A percentile compares a stretch with the other conserved stretches of the same genome.
These are phyloP conservation scores for Santalum album DNA, from an alignment of 164 flowering plant genomes.

Conservation along the genomic window DNA sequence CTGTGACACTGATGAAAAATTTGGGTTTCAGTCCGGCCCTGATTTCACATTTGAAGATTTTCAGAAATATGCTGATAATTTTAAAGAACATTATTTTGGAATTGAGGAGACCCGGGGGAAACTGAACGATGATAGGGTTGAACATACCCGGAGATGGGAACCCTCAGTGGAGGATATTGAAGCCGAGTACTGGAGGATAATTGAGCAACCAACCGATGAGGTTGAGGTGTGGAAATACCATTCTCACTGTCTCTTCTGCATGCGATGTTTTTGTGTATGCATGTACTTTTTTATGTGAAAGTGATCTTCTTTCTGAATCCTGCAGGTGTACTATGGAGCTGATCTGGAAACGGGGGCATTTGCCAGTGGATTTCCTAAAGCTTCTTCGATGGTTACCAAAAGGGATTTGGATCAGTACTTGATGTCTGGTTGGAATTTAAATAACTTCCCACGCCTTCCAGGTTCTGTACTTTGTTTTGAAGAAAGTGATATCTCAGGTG, in stretches of 20 bases:
- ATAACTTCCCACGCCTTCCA: constrained; percentile 72
- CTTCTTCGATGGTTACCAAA: constrained; percentile 17
- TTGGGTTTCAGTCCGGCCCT: constrained; percentile 78
- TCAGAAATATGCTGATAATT: constrained; percentile 46
- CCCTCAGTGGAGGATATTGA: constrained; percentile 76
- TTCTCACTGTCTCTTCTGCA: not conserved
- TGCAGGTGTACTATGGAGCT: constrained; percentile 82
- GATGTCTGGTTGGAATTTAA: constrained; percentile 77
- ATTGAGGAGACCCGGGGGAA: constrained; percentile 20
- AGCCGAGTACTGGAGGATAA: constrained; percentile 92
- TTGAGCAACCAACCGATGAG: constrained; percentile 76
- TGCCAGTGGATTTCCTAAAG: constrained; percentile 80
- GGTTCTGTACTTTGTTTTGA: constrained; percentile 80
- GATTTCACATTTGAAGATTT: constrained; percentile 66
- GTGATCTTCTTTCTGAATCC: not conserved
- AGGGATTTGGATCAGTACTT: constrained; percentile 36
- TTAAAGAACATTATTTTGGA: constrained; percentile 55
- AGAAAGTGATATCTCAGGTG: constrained; percentile 73
- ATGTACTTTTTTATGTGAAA: not conserved
- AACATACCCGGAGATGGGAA: constrained; percentile 19
- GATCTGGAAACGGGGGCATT: constrained; percentile 76
- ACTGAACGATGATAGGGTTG: constrained; percentile 10
- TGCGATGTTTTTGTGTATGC: too few relatives aligned
- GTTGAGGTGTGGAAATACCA: constrained; percentile 48
- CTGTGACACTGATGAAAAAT: constrained; percentile 60